Conservation (phyloP, 176 grass and related monocot genomes). For the Canna indica region DNA sequence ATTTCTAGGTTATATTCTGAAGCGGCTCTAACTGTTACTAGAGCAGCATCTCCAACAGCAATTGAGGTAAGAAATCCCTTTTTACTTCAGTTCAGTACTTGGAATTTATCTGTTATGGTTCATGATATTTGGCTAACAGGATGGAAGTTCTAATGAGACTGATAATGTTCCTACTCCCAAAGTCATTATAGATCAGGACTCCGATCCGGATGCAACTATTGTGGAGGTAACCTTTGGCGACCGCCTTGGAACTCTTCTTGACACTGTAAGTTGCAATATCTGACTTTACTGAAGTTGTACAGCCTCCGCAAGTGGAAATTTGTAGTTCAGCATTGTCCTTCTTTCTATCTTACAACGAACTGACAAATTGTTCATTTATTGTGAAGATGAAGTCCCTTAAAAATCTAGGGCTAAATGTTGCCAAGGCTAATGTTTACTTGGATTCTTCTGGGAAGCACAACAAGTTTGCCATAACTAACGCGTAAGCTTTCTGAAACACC, state of each 20-base stretch:
- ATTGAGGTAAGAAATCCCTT: constrained; percentile 60
- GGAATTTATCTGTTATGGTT: constrained; percentile 33
- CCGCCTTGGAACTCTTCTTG: constrained; percentile 92
- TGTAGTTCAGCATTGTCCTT: neutral
- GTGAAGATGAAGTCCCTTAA: constrained; percentile 85
- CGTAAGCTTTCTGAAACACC: constrained; percentile 39
- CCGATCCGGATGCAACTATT: constrained; percentile 80
- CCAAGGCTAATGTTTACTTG: constrained; percentile 82
- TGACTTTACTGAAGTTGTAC: constrained; percentile 21
- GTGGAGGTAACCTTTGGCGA: constrained; percentile 94
- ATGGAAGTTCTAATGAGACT: constrained; percentile 61
- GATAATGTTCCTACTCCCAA: constrained; percentile 76
- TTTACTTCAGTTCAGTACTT: constrained; percentile 20
- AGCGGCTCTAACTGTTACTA: constrained; percentile 47
- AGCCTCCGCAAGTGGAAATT: neutral
- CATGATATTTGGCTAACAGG: constrained; percentile 56
- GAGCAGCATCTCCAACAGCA: constrained; percentile 48
- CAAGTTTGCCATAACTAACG: constrained; percentile 71
- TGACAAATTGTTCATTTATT: constrained; percentile 19
- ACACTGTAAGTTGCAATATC: constrained; percentile 57
- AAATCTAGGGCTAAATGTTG: constrained; percentile 85
- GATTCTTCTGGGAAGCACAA: constrained; percentile 95
- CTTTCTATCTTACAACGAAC: neutral
- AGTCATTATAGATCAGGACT: constrained; percentile 97
- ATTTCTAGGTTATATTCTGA: constrained; percentile 22